These are phyloP conservation scores for Phytopythium aichiense DNA, from an alignment of 352 stramenopile genomes.

Conservation along the genomic window DNA sequence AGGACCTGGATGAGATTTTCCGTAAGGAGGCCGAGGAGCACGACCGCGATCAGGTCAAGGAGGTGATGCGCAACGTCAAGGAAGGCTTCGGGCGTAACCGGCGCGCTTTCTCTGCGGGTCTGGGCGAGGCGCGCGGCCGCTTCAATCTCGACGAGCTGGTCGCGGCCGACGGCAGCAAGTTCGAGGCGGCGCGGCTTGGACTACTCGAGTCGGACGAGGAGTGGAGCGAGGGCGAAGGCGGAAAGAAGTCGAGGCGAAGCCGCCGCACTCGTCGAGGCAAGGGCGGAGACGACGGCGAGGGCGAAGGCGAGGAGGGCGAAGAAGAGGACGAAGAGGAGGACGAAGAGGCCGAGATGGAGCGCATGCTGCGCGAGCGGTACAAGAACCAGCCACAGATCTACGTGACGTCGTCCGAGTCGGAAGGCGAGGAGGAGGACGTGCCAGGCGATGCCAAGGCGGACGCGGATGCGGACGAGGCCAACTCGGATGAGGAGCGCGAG, in stretches of 20 bases:
- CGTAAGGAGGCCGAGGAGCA: slow-evolving; percentile 61
- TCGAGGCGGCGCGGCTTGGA: slow-evolving; percentile 72
- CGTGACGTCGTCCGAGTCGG: slow-evolving; percentile 83
- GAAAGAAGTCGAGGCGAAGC: slow-evolving; percentile 33
- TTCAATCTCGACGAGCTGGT: slow-evolving; percentile 84
- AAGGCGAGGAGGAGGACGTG: slow-evolving; percentile 49
- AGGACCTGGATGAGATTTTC: slow-evolving; percentile 74
- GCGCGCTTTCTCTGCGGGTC: slow-evolving; percentile 55
- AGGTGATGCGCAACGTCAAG: slow-evolving; percentile 88
- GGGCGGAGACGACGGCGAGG: slow-evolving; percentile 41
- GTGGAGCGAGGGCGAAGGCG: slow-evolving; percentile 45
- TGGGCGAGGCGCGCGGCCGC: slow-evolving; percentile 63
- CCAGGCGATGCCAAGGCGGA: slow-evolving; percentile 14
- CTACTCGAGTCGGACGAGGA: slow-evolving; percentile 82
- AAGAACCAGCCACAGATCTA: slow-evolving; percentile 82
- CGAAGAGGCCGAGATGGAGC: slow-evolving; percentile 82
- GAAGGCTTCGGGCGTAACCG: slow-evolving; percentile 84
- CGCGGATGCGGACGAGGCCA: slow-evolving; percentile 42
- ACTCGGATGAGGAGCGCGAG: slow-evolving; percentile 79
- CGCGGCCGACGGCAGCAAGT: slow-evolving; percentile 70
- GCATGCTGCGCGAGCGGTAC: slow-evolving; percentile 65
- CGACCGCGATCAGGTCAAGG: slow-evolving; percentile 69
- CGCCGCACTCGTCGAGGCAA: slow-evolving; percentile 7
- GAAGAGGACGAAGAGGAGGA: slow-evolving; percentile 50
- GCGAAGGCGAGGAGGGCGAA: slow-evolving; percentile 54